Evolutionary conservation across 2,329 filamentous ascomycete genomes (phyloP).

Genomic region (Hypoxylon sp.): DNA sequence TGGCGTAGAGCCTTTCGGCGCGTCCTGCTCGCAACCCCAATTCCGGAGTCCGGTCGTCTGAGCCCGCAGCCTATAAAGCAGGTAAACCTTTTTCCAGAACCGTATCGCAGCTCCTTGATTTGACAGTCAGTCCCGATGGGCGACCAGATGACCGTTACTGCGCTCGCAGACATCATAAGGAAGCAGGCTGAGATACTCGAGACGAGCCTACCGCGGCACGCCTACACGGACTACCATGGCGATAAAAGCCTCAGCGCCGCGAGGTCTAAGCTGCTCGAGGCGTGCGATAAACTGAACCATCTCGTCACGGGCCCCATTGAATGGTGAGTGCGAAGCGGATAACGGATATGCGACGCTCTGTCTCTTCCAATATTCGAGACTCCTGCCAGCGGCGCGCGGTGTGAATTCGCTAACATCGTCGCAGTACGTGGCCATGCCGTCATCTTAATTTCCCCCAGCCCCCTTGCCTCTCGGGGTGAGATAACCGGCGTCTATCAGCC

Average conservation of each 20-base stretch:
- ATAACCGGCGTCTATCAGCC: too few species aligned
- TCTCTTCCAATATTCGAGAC: neutral
- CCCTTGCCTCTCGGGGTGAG: neutral
- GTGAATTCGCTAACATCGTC: slow-evolving; percentile 7
- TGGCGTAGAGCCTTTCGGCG: neutral
- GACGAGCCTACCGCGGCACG: slow-evolving; percentile 20
- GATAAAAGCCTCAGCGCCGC: slow-evolving; percentile 35
- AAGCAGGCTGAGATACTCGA: slow-evolving; percentile 34
- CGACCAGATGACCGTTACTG: slow-evolving; percentile 36
- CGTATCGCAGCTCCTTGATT: too few species aligned
- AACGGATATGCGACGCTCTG: neutral
- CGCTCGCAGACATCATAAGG: slow-evolving; percentile 35
- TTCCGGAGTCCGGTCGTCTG: neutral
- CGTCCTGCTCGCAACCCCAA: neutral
- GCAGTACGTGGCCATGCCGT: slow-evolving; percentile 15
- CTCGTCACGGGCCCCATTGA: slow-evolving; percentile 34
- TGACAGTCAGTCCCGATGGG: slow-evolving; percentile 22
- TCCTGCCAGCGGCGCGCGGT: neutral
- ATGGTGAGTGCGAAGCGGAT: slow-evolving; percentile 19
- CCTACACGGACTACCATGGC: slow-evolving; percentile 31
- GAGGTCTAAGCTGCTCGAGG: slow-evolving; percentile 34
- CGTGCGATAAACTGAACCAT: slow-evolving; percentile 36
- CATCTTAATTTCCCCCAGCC: neutral
- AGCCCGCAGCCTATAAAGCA: slow-evolving; percentile 9
- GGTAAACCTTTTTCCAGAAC: slow-evolving; percentile 4